Conservation (phyloP, 2,329 filamentous ascomycete genomes). For the Penicillium palitans region DNA sequence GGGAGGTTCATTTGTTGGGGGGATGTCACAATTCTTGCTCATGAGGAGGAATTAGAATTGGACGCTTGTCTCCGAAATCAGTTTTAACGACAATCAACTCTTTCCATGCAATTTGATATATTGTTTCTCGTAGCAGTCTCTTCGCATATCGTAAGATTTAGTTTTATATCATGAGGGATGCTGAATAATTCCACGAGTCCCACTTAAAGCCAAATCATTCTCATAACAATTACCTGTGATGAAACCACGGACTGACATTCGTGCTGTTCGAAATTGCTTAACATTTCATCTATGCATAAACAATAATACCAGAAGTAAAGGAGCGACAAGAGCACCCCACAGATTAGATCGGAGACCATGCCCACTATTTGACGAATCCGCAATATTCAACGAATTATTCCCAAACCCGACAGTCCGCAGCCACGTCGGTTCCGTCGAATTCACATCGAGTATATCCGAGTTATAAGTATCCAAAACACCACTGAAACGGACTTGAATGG, state of each 20-base stretch:
- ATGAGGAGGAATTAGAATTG: not conserved
- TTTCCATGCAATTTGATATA: not conserved
- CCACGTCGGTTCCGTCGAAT: conserved; percentile 12
- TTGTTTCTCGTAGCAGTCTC: not conserved
- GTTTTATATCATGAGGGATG: not conserved
- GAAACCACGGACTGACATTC: not conserved
- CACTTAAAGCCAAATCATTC: not conserved
- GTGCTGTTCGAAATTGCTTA: not conserved
- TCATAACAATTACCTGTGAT: not conserved
- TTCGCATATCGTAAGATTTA: too few relatives aligned
- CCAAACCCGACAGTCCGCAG: conserved; percentile 17
- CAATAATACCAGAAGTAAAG: not conserved
- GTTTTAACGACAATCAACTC: not conserved
- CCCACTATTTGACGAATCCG: not conserved
- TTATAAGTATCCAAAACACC: conserved; percentile 19
- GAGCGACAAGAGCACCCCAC: not conserved
- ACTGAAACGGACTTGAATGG: conserved; percentile 6
- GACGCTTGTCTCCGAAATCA: not conserved
- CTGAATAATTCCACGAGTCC: not conserved
- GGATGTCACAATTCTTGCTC: not conserved
- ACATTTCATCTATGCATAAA: not conserved
- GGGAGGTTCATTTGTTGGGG: not conserved
- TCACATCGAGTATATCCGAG: conserved; percentile 16
- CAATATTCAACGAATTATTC: conserved; percentile 21
- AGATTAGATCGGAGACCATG: not conserved